Evolutionary conservation across 2,329 filamentous ascomycete species (phyloP).

Genomic region (Cladorrhinum sp.): DNA sequence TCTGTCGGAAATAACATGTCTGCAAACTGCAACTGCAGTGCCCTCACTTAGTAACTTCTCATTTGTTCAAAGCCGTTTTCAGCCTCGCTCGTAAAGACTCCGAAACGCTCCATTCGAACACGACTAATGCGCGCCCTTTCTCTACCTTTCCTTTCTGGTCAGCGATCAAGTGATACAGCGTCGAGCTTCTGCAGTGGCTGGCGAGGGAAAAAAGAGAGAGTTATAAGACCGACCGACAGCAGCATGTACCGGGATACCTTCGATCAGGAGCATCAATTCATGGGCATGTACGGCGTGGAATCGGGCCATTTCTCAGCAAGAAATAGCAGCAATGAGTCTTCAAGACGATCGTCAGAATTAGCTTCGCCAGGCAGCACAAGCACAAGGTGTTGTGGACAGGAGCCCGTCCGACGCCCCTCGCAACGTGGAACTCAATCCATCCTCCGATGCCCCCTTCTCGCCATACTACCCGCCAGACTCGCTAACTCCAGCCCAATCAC

Average conservation of each 20-base stretch:
- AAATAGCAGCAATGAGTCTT: not conserved
- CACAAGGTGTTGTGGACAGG: conserved; percentile 16
- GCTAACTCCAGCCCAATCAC: conserved; percentile 1
- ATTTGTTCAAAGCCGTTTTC: not conserved
- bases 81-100: conserved; percentile 5
- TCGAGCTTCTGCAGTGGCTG: not conserved
- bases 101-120: not conserved
- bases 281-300: not conserved
- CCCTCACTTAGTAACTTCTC: not conserved
- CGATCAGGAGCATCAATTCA: conserved; percentile 2
- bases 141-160: conserved; percentile 1
- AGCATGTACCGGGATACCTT: conserved; percentile 2
- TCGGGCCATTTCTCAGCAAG: not conserved
- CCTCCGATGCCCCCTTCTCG: conserved; percentile 4
- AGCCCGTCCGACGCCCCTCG: conserved; percentile 17
- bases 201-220: not conserved
- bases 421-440: conserved; percentile 13
- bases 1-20: not conserved
- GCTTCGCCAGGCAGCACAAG: conserved; percentile 23
- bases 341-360: conserved; percentile 19
- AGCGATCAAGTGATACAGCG: conserved; percentile 8
- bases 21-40: not conserved
- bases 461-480: not conserved
- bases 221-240: conserved; percentile 9
- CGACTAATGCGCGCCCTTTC: not conserved